Conservation (phyloP, 495 filamentous ascomycete species). For the Hyaloscypha hepaticicola region DNA sequence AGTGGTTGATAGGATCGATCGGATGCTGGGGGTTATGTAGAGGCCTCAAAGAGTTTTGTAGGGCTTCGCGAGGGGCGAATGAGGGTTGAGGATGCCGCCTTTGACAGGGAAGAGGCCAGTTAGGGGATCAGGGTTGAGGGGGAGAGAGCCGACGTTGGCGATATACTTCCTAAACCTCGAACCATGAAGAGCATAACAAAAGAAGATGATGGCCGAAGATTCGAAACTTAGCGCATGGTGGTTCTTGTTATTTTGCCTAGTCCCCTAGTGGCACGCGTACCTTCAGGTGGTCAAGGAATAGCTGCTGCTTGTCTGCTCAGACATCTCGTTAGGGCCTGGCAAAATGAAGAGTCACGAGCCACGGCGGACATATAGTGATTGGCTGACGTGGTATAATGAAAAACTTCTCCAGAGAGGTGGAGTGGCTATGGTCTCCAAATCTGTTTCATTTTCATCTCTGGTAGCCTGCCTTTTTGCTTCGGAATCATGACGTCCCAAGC, state of each 20-base stretch:
- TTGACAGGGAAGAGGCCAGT: slow-evolving; percentile 5
- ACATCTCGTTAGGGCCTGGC: background rate
- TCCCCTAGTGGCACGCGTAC: background rate
- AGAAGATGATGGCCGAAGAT: background rate
- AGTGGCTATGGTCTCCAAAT: background rate
- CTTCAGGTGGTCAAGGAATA: background rate
- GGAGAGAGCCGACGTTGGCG: background rate
- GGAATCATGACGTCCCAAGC: background rate
- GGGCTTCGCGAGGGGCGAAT: slow-evolving; percentile 4
- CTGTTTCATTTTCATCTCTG: background rate
- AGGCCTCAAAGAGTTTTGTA: slow-evolving; percentile 6
- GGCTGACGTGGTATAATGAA: background rate
- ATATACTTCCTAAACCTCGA: background rate
- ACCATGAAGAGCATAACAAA: background rate
- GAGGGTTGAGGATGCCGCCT: background rate
- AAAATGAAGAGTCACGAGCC: background rate
- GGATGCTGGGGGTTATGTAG: background rate
- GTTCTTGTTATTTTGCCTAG: background rate
- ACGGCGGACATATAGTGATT: background rate
- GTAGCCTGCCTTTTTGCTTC: background rate
- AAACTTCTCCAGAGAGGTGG: too few species aligned
- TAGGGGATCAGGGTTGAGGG: background rate
- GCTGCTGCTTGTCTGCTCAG: background rate
- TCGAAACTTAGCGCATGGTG: background rate
- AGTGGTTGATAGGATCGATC: background rate